Evolutionary conservation across 2,329 filamentous ascomycete species (phyloP).

Genomic region (Chaetomiaceae sp.): DNA sequence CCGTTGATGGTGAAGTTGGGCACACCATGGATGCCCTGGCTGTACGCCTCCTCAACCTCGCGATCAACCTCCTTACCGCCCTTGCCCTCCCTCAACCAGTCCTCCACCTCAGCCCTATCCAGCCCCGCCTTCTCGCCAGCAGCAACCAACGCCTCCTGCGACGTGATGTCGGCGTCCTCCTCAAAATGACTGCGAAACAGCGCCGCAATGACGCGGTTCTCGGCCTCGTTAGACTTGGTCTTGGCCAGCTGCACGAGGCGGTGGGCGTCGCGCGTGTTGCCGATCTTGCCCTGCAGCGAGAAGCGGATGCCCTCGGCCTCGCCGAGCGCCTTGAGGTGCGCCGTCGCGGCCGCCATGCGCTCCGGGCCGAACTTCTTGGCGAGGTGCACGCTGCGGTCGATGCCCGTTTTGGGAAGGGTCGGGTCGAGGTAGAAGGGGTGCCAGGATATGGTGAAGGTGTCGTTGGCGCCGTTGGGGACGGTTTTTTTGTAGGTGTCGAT

Average conservation of each 20-base stretch:
- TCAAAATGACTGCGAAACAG: constrained; percentile 66
- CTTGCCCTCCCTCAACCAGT: constrained; percentile 49
- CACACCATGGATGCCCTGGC: constrained; percentile 58
- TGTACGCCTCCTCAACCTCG: constrained; percentile 50
- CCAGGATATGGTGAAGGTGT: constrained; percentile 72
- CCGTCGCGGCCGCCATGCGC: constrained; percentile 33
- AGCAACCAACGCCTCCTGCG: constrained; percentile 45
- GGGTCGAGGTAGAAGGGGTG: constrained; percentile 78
- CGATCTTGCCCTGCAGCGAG: constrained; percentile 64
- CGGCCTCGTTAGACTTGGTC: constrained; percentile 43
- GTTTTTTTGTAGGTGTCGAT: constrained; percentile 62
- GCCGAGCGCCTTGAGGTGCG: constrained; percentile 51
- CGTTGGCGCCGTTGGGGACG: constrained; percentile 53
- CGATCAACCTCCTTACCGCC: constrained; percentile 55
- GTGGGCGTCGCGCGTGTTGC: constrained; percentile 76
- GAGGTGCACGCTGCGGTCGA: constrained; percentile 50
- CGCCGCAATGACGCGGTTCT: constrained; percentile 57
- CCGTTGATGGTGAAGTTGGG: constrained; percentile 72
- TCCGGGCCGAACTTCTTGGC: constrained; percentile 62
- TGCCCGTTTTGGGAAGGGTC: constrained; percentile 44
- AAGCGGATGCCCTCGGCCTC: constrained; percentile 67
- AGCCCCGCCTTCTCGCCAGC: constrained; percentile 53
- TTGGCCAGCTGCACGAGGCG: constrained; percentile 67
- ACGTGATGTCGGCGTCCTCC: constrained; percentile 59
- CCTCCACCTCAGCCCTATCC: constrained; percentile 46